Evolutionary conservation across 441 rosid species (phyloP).

Genomic region (Gossypium gossypioides): DNA sequence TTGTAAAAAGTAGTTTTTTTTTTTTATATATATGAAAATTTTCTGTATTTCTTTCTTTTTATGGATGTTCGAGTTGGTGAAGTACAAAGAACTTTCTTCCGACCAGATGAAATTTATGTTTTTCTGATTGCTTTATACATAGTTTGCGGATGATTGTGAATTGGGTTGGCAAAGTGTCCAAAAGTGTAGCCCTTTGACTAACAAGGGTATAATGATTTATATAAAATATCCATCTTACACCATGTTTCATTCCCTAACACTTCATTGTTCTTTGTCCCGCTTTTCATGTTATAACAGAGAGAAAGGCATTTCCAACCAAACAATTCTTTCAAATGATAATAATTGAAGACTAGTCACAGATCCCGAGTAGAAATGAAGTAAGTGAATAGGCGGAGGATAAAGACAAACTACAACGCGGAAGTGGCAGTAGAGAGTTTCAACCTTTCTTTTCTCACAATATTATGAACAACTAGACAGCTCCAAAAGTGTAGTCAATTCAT

Average conservation of each 20-base stretch:
- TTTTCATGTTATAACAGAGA: not conserved
- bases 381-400: not conserved
- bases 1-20: too few species aligned
- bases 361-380: not conserved
- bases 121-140: not conserved
- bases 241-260: too few species aligned
- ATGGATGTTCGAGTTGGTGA: too few species aligned
- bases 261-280: not conserved
- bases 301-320: not conserved
- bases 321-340: too few species aligned
- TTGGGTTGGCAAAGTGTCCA: constrained; percentile 15
- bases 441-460: not conserved
- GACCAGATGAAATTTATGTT: too few species aligned
- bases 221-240: too few species aligned
- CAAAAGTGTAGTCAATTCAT: constrained; percentile 1
- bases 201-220: too few species aligned
- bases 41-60: too few species aligned
- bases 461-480: not conserved
- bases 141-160: constrained; percentile 13
- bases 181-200: too few species aligned
- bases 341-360: not conserved
- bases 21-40: too few species aligned
- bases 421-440: not conserved
- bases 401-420: not conserved
- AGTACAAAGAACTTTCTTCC: too few species aligned